Base-by-base conservation (phyloP, 768 basidiomycete genomes). In the Trametopsis cervina region DNA sequence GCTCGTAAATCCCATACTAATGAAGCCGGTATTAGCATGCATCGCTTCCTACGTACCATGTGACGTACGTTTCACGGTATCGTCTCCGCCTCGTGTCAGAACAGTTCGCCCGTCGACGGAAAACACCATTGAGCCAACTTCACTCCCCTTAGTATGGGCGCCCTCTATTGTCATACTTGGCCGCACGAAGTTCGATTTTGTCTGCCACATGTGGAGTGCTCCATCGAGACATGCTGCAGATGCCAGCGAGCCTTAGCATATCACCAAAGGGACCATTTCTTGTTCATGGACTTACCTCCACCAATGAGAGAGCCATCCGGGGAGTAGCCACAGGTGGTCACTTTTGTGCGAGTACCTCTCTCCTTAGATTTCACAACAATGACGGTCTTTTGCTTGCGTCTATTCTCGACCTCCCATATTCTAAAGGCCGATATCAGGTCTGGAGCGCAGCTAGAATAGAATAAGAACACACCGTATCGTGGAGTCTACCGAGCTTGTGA, bases 351-450 rank as follows among this genome's bases (percentile, higher is more conserved):
- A 13, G 90, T 85, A 25, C 96, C 96, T 49, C 94, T 75, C 56
- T 97, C 93, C 62, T 94, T 97, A 7, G 89, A 92, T 69, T 94
- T 95, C 59, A 95, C 91, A 13, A 97, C 93, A 57, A 99, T 95
- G 37, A 96, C 92, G 0, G 83, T 77, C 69, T 93, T 97, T 60
- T 96, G 93, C 66, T 97, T 96, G 43, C 90, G 80, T 63, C 83
- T 89, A 60, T 92, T 83, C 62, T 91, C 87, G 26, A 83, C 78
- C 57, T 98, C 88, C 96, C 96, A 99, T 66, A 99, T 87, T 51
- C 93, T 94, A 51, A 20, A 4, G 15, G 47, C 21, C 33, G n/a
- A n/a, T n/a, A n/a, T n/a, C n/a, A n/a, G n/a, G n/a, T n/a, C n/a
- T n/a, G n/a, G n/a, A n/a, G n/a, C n/a, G n/a, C n/a, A n/a, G n/a